These are phyloP conservation scores for Arabidopsis arenosa DNA, from an alignment of 345 rosid genomes.

Conservation along the genomic window DNA sequence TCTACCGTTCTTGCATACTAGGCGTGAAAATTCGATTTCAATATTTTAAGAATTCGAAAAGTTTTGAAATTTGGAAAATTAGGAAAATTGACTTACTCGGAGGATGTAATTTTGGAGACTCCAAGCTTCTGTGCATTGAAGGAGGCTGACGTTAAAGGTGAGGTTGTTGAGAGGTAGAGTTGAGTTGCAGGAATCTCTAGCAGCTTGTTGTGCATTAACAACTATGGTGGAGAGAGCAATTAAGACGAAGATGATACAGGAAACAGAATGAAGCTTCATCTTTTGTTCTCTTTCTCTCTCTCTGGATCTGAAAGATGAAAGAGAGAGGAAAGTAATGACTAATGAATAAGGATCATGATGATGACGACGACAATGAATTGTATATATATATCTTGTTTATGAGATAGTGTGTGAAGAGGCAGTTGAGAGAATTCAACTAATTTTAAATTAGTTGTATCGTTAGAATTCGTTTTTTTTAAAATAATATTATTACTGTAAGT, in stretches of 20 bases:
- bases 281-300: conserved; percentile 1
- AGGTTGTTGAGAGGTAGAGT: conserved; percentile 45
- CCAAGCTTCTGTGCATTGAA: conserved; percentile 66
- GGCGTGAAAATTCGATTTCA: background rate
- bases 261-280: conserved; percentile 37
- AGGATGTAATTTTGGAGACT: conserved; percentile 51
- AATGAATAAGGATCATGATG: conserved; percentile 28
- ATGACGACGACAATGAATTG: conserved; percentile 12
- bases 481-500: background rate
- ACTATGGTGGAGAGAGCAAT: conserved; percentile 23
- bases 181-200: conserved; percentile 53
- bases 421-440: conserved; percentile 19
- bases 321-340: conserved; percentile 15
- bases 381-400: conserved; percentile 21
- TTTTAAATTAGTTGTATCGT: background rate
- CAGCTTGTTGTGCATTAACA: conserved; percentile 40
- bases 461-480: background rate
- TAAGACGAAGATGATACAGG: conserved; percentile 33
- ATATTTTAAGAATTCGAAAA: background rate
- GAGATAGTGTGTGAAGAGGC: conserved; percentile 32
- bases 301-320: conserved; percentile 29
- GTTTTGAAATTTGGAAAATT: background rate
- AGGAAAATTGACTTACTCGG: conserved; percentile 59
- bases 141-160: conserved; percentile 54
- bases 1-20: conserved; percentile 57